Base-by-base conservation (phyloP, 805 yeast species). In the Ogataea polymorpha region DNA sequence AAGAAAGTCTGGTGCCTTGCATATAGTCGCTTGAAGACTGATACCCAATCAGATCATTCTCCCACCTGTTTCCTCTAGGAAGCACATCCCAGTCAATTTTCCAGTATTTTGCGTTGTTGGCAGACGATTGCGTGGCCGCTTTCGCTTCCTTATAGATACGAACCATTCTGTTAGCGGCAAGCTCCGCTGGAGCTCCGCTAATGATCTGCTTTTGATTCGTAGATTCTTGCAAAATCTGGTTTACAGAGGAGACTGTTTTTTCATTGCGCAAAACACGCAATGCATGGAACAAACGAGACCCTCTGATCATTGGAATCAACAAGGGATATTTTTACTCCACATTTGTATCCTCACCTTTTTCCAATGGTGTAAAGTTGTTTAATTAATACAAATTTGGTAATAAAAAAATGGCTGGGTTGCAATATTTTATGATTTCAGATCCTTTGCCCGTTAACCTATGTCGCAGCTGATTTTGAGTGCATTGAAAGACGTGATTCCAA, bases 11-110 rank as follows among this genome's bases (percentile, higher is more conserved):
- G 7, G 91, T 82, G 13, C 83, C 88, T 67, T 86, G 84, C 84
- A 87, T 82, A 65, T 79, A 81, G 62, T 86, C 96, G 26, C 85
- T 77, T 32, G 84, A 71, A 33, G 86, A 76, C 56, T 85, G 90
- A 70, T 85, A 86, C 18, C 96, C 96, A 64, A 86, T 86, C 59
- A 86, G 70, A 61, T 85, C 91, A 64, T 86, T 86, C 60, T 86
- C 96, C 95, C 95, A 86, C 60, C 93, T 71, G 69, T 86, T 79
- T 16, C 84, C 86, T 56, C 81, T 78, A 32, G 80, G 80, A 42
- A 82, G 66, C 30, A 86, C 75, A 58, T 87, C 95, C 91, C 93
- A 86, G 64, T 86, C 95, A 42, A 86, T 58, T 55, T 77, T 79
- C 96, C 96, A 86, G 51, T 57, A 61, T 41, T 66, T 61, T 14